These are phyloP conservation scores for Hansenula sp. DNA, from an alignment of 1,139 yeast species.

Conservation along the genomic window DNA sequence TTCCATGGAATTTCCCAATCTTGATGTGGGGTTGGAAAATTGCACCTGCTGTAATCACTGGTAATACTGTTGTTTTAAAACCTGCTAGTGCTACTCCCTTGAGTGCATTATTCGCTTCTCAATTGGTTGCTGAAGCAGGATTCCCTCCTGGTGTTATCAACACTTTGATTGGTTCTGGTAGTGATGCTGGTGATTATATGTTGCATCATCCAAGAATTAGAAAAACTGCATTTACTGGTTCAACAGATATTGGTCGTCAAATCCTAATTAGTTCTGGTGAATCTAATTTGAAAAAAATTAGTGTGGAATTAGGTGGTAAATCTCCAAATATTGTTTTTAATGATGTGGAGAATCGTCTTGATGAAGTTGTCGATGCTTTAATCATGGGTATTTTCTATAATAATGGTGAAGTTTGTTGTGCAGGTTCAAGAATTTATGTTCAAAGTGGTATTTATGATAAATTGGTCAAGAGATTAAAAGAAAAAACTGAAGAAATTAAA, in stretches of 20 bases:
- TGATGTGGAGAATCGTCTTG: conserved; percentile 54
- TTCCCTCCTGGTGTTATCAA: conserved; percentile 75
- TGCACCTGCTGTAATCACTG: conserved; percentile 75
- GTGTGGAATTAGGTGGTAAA: conserved; percentile 38
- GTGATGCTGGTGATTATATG: conserved; percentile 66
- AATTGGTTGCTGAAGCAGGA: conserved; percentile 57
- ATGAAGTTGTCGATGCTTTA: conserved; percentile 55
- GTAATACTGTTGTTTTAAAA: conserved; percentile 72
- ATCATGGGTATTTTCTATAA: conserved; percentile 65
- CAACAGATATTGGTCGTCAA: conserved; percentile 71
- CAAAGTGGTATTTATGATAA: conserved; percentile 71
- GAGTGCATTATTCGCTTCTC: conserved; percentile 59
- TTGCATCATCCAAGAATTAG: conserved; percentile 59
- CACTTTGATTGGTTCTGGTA: conserved; percentile 69
- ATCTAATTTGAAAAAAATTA: conserved; percentile 66
- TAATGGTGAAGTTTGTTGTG: conserved; percentile 84
- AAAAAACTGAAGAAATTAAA: conserved; percentile 42
- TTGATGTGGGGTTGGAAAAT: conserved; percentile 79
- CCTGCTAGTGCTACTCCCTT: conserved; percentile 79
- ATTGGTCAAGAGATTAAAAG: conserved; percentile 48
- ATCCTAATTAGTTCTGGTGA: conserved; percentile 67
- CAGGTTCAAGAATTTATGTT: conserved; percentile 74
- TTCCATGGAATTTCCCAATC: conserved; percentile 84
- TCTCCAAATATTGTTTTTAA: conserved; percentile 65
- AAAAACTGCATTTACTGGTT: conserved; percentile 80